Evolutionary conservation across 495 filamentous ascomycete species (phyloP), one percentile per base, ranked within the genome.

Genomic region (Schizothecium vesticola): DNA sequence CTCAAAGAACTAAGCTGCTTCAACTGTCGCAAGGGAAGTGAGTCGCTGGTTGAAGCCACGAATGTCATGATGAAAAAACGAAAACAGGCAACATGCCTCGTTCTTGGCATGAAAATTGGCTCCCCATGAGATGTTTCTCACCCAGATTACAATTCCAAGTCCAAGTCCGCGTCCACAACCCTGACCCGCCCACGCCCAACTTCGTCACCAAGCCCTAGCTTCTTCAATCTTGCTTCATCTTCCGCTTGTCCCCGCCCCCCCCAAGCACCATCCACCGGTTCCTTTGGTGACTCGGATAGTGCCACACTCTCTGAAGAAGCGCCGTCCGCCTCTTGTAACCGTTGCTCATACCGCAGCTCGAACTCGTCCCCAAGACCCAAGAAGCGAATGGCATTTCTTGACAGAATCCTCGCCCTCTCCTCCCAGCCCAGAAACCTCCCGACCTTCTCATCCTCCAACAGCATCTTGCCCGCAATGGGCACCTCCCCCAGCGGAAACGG

Each of bases 401-500:
- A 69, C 62, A 76, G 26, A 19, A 76, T 55, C 26, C 70, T 69
- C 7, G 72, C 74, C 63, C 70, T 59, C 55, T 76, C 70, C 55
- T 66, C 65, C 70, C 68, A 74, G 24, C 36, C 71, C 69, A 76
- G 67, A 25, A 74, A 76, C n/a, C 13, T n/a, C 33, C 68, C 63
- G 0, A 76, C 67, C n/a, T 43, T 63, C 36, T 71, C 70, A 59
- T 74, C 69, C 8, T 71, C 69, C 7, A 71, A 36, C 7, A 76
- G 36, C 70, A 74, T 74, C 65, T 70, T 70, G 6, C 72, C 72
- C 11, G 74, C 72, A 16, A 72, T 58, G 0, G 74, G 74, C 7
- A 76, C 72, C 63, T 76, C 72, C 6, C 74, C 74, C 21, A 76
- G 36, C 16, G 74, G 74, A 69, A 76, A 76, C 1, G 72, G 74